Base-by-base conservation (phyloP, 768 basidiomycete species). In the Hygrophorus russula region DNA sequence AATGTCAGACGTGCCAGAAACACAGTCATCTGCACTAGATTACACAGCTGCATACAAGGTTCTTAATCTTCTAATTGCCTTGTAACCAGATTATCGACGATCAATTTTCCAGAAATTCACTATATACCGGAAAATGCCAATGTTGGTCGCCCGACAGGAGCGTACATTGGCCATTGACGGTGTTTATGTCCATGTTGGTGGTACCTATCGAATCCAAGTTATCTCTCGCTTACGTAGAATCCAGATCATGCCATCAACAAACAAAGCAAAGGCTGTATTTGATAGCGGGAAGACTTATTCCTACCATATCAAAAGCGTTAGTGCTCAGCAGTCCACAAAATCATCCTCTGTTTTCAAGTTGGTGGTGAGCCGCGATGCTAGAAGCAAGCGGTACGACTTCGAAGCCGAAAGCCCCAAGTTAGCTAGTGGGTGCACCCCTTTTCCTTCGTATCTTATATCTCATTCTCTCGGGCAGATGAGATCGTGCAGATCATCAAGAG, bases 341-440 rank as follows among this genome's bases (percentile, higher is more conserved):
- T 76, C 76, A 10, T 80, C 82, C 20, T 73, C 84, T 1, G 73
- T 77, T 30, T 93, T 99, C 74, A 94, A 93, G 69, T 72, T 98
- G 14, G 76, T 94, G 27, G 75, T 98, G 10, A 82, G 77, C 56
- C 68, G 85, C 49, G 73, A 76, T 30, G 72, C 73, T 34, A 71
- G 78, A 33, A 83, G 81, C 51, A 99, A 98, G 69, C 71, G 91
- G 31, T 98, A 97, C 57, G 94, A 98, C 54, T 97, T 96, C 57
- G 96, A 99, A 63, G 94, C 92, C 0, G 93, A 94, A 60, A 90
- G 66, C 51, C 71, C 84, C 1, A 82, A 80, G 59, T 56, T 79
- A 44, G 90, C 93, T 37, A 73, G 87, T 86, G 55, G 53, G 84
- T 62, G 7, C 28, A 44, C 34, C 15, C 24, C 19, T 15, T 12